These are phyloP conservation scores for Metarhizium album DNA, from an alignment of 2,329 filamentous ascomycete species.

Conservation along the genomic window DNA sequence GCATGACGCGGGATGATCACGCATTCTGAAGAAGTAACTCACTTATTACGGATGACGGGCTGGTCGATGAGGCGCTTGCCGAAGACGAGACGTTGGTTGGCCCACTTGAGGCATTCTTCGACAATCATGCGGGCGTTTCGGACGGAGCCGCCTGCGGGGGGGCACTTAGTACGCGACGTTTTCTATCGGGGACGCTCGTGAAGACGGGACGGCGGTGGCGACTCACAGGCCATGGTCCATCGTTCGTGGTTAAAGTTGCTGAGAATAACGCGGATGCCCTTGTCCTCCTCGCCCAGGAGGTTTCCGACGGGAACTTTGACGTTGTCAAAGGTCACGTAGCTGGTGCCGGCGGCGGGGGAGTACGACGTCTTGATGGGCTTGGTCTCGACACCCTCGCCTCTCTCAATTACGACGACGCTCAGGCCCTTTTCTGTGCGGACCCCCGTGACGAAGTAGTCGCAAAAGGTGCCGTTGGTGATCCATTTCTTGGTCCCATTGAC, in stretches of 20 bases:
- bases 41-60: constrained; percentile 74
- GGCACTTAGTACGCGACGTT: background rate
- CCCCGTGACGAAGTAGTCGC: constrained; percentile 74
- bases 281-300: constrained; percentile 71
- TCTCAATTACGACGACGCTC: constrained; percentile 64
- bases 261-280: constrained; percentile 75
- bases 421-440: constrained; percentile 72
- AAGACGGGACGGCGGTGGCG: no score
- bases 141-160: constrained; percentile 39
- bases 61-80: constrained; percentile 74
- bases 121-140: constrained; percentile 58
- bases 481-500: constrained; percentile 73
- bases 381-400: constrained; percentile 65
- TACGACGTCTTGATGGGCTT: constrained; percentile 73
- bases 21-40: no score
- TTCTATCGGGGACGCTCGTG: constrained; percentile 3
- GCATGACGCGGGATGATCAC: background rate
- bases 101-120: constrained; percentile 82
- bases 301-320: constrained; percentile 75
- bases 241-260: constrained; percentile 85
- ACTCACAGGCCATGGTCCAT: constrained; percentile 60
- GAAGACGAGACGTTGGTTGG: constrained; percentile 77
- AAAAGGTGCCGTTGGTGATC: constrained; percentile 75
- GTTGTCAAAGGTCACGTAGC: constrained; percentile 74
- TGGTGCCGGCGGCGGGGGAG: constrained; percentile 66